Evolutionary conservation across 1,139 yeast species (phyloP), one percentile per base, ranked within the genome.

Genomic region (Sugiyamaella grinbergsii): DNA sequence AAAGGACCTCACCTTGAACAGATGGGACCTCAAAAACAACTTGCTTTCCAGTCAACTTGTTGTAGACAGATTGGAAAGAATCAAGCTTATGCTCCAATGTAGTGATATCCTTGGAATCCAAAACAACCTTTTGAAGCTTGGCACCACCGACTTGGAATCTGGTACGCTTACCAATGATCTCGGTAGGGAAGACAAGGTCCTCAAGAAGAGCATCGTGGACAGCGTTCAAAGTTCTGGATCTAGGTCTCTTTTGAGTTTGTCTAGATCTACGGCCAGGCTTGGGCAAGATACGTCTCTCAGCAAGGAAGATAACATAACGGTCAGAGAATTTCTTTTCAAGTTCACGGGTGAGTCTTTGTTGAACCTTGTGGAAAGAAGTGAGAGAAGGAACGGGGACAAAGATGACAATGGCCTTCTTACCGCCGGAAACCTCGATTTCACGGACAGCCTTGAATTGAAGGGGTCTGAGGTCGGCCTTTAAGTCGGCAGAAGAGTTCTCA

Each of bases 261-360:
- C 91, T 87, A 60, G 96, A 83, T 70, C 82, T 82, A 57, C 73
- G 71, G 60, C 72, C 70, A 72, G 89, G 89, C 84, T 90, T 91
- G 81, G 98, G 97, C 75, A 94, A 83, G 80, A 93, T 93, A 83
- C 97, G 91, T 83, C 98, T 90, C 83, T 93, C 98, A 73, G 98
- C 98, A 73, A 93, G 84, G 88, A 93, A 90, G 69, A 93, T 94
- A 78, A 93, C 97, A 78, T 93, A 98, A 78, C 96, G 89, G 84
- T 93, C 98, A 74, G 97, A 95, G 91, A 93, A 93, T 82, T 93
- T 93, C 95, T 93, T 93, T 82, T 93, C 98, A 76, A 93, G 88
- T 82, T 93, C 98, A 81, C 98, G 93, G 80, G 97, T 90, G 76
- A 93, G 85, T 81, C 76, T 71, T 62, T 67, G 71, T 83, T 93